Evolutionary conservation across 805 yeast species (phyloP), one percentile per base, ranked within the genome.

Genomic region (Candida sakaeoensis): DNA sequence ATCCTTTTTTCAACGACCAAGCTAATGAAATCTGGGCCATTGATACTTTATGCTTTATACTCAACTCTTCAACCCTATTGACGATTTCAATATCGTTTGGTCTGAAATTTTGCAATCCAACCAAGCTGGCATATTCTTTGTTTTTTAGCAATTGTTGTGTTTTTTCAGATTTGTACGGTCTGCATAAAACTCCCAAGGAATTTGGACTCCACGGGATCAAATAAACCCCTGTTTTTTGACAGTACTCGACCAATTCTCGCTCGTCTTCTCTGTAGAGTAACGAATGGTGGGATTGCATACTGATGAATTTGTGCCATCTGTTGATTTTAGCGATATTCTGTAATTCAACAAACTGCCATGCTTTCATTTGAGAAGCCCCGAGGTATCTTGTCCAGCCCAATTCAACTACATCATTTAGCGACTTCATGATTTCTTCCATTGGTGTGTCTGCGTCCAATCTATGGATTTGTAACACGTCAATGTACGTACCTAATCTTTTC

Each of bases 291-390:
- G 72, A 72, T 57, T 81, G 85, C 75, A 79, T 72, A 14, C 74
- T 62, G 39, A 80, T 65, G 46, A 81, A 80, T 52, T 77, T 77
- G 45, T 65, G 63, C 81, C 81, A 80, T 24, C 71, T 72, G 47
- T 70, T 46, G 50, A 63, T 65, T 42, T 80, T 83, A 2, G 87
- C 85, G 40, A 68, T 57, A 43, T 55, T 59, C 51, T 81, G 86
- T 50, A 77, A 49, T 49, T 67, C 70, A 2, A 68, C 76, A 52
- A 80, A 79, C 48, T 79, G 77, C 13, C 61, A 55, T 1, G 80
- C 72, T 47, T 65, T 63, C 85, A 80, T 79, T 1, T 80, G 58
- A 1, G 83, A 78, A 1, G 85, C 84, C 9, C 85, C 85, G 43
- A 80, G 68, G 54, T 80, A 80, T 37, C 82, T 61, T 4, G 66